Conservation (phyloP, 257 asterid species). For the Rubia yunnanensis region DNA sequence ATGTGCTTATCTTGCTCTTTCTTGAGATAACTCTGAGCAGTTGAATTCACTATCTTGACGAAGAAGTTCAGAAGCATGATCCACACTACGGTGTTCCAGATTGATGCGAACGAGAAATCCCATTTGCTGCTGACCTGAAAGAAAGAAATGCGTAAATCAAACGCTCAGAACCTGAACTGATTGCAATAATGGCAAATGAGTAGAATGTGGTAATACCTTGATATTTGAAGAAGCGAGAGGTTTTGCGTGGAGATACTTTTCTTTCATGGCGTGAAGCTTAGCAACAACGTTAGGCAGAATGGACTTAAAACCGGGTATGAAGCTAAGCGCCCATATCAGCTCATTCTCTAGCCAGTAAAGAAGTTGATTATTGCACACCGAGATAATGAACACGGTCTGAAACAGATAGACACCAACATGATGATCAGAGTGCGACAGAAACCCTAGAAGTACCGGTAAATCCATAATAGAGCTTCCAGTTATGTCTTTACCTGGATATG, state of each 20-base stretch:
- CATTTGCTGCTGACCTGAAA: conserved; percentile 49
- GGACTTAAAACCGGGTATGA: conserved; percentile 61
- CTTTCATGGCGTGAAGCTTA: conserved; percentile 77
- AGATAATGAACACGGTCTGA: conserved; percentile 75
- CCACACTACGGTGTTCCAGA: conserved; percentile 81
- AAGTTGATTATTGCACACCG: conserved; percentile 91
- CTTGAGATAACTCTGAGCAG: conserved; percentile 61
- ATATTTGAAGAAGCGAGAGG: conserved; percentile 35
- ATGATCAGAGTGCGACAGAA: conserved; percentile 7
- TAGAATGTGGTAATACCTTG: conserved; percentile 32
- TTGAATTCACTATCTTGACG: conserved; percentile 60
- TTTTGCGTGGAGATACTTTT: conserved; percentile 64
- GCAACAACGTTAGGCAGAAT: conserved; percentile 47
- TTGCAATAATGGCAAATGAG: neutral
- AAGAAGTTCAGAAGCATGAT: conserved; percentile 72
- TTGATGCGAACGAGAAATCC: conserved; percentile 59
- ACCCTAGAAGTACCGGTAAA: neutral
- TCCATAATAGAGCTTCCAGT: neutral
- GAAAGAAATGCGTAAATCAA: too few species aligned
- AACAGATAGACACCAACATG: conserved; percentile 7
- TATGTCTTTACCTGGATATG: conserved; percentile 63
- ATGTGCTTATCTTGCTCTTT: conserved; percentile 56
- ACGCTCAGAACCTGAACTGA: neutral
- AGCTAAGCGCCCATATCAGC: conserved; percentile 73
- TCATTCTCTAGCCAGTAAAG: conserved; percentile 90